These are phyloP conservation scores for Chlorella vulgaris DNA, from an alignment of 139 green algal species.

Conservation along the genomic window DNA sequence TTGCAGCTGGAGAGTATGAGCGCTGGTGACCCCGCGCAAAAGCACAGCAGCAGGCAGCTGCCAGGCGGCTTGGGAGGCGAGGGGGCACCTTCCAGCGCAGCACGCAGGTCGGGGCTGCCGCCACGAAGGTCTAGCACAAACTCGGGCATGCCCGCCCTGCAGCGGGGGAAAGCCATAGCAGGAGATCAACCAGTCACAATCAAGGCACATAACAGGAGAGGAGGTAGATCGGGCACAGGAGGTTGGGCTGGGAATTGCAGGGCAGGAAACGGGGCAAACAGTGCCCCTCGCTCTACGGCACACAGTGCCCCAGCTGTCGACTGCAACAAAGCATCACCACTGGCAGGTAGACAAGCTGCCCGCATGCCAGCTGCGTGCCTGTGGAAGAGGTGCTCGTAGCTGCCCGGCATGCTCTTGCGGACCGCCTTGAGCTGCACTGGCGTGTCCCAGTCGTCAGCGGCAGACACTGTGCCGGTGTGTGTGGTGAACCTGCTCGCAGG, in stretches of 20 bases:
- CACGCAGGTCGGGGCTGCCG: conserved; percentile 10
- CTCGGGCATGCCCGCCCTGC: conserved; percentile 21
- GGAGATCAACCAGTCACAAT: no score
- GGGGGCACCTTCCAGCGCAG: conserved; percentile 30
- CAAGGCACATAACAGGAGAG: no score
- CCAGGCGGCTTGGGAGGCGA: not conserved
- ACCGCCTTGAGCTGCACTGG: conserved; percentile 41
- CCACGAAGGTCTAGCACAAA: conserved; percentile 54
- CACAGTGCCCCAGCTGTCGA: no score
- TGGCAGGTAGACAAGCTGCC: not conserved
- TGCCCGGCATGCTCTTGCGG: conserved; percentile 29
- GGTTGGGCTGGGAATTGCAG: no score
- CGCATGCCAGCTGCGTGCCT: no score
- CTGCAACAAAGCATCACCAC: no score
- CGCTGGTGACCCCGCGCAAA: no score
- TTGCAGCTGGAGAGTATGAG: no score
- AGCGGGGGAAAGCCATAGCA: conserved; percentile 35
- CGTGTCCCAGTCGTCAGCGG: conserved; percentile 65
- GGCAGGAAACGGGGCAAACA: no score
- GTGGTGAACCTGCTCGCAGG: conserved; percentile 46
- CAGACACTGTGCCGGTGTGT: conserved; percentile 60
- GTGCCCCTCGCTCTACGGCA: no score
- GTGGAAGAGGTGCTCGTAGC: conserved; percentile 32
- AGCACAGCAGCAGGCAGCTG: not conserved
- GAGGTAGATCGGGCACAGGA: no score